phyloP scores from a whole-genome alignment of 1,284 basidiomycete genomes.

The Polyporus tsugae region DNA sequence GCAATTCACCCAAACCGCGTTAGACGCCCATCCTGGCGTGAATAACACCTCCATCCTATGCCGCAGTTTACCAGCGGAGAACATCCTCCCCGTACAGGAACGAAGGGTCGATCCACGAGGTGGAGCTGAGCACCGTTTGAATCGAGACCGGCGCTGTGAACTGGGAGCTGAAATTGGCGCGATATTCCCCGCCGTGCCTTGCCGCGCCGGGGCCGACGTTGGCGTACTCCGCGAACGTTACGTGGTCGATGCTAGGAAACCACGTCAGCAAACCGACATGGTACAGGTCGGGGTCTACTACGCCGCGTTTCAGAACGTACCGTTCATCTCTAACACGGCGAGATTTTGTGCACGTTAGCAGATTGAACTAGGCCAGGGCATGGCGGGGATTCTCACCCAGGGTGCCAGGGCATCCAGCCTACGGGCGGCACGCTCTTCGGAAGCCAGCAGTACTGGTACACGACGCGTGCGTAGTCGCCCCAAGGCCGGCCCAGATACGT shows the following conservation, averaged over 20 bases:
- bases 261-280: background rate
- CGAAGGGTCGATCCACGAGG: slow-evolving; percentile 34
- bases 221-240: slow-evolving; percentile 36
- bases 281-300: background rate
- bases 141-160: slow-evolving; percentile 33
- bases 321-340: slow-evolving; percentile 8
- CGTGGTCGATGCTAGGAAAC: slow-evolving; percentile 32
- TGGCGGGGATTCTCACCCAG: slow-evolving; percentile 18
- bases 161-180: slow-evolving; percentile 36
- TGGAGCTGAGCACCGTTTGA: slow-evolving; percentile 34
- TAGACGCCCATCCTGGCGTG: too few species aligned
- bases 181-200: slow-evolving; percentile 8
- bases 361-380: background rate
- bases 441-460: slow-evolving; percentile 35
- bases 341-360: background rate
- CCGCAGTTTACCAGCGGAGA: too few species aligned
- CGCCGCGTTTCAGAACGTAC: slow-evolving; percentile 2
- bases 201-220: slow-evolving; percentile 35
- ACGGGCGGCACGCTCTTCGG: slow-evolving; percentile 29
- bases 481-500: slow-evolving; percentile 61
- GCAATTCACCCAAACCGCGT: background rate
- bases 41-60: too few species aligned
- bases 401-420: slow-evolving; percentile 13
- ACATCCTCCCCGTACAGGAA: slow-evolving; percentile 21
- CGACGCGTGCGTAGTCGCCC: slow-evolving; percentile 42